Conservation (phyloP, 495 filamentous ascomycete genomes). For the Daldinia childiae region DNA sequence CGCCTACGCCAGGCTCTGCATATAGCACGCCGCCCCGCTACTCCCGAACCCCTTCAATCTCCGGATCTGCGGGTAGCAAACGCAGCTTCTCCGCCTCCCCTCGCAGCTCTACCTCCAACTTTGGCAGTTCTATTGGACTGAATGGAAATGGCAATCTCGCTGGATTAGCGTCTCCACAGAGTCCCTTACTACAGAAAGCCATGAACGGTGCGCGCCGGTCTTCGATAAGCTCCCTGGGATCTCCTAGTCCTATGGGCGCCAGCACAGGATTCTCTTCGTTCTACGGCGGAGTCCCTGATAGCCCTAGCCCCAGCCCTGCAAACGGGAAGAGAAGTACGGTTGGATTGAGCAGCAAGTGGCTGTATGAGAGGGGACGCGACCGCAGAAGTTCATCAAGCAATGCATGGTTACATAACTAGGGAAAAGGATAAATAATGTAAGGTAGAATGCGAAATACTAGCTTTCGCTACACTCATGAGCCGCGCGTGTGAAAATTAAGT, state of each 20-base stretch:
- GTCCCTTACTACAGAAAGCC: constrained; percentile 77
- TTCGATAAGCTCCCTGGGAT: constrained; percentile 75
- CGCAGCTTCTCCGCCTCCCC: constrained; percentile 65
- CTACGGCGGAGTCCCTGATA: constrained; percentile 51
- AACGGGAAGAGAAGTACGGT: constrained; percentile 73
- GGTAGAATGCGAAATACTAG: neutral
- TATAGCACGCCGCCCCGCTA: constrained; percentile 91
- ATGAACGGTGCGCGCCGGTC: constrained; percentile 66
- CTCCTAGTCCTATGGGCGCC: constrained; percentile 59
- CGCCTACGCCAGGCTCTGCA: constrained; percentile 69
- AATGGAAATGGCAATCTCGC: constrained; percentile 29
- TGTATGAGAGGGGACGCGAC: constrained; percentile 76
- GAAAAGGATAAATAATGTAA: neutral
- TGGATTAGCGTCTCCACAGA: constrained; percentile 51
- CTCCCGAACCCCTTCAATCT: constrained; percentile 71
- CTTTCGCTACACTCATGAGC: neutral
- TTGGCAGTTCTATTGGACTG: constrained; percentile 41
- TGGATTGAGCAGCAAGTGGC: constrained; percentile 85
- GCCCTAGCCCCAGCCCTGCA: constrained; percentile 70
- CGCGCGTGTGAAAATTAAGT: neutral
- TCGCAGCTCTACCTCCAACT: constrained; percentile 48
- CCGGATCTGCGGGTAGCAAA: constrained; percentile 60
- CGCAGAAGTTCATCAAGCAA: constrained; percentile 55
- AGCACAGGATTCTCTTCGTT: constrained; percentile 59
- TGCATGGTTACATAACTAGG: constrained; percentile 47